Evolutionary conservation across 352 stramenopile species (phyloP), one percentile per base, ranked within the genome.

Genomic region (Globisporangium solare): DNA sequence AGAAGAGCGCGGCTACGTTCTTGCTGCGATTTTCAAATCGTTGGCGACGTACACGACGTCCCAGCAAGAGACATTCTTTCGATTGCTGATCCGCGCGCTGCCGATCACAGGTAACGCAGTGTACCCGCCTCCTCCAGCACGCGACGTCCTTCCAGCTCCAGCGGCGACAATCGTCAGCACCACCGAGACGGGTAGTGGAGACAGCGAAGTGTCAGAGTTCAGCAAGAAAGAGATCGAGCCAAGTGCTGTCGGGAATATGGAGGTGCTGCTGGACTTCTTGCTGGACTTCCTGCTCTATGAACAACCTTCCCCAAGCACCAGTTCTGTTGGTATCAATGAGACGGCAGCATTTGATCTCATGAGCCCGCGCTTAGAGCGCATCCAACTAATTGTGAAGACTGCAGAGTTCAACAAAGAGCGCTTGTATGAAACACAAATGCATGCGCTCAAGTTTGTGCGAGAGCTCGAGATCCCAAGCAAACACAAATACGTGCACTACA

Each of bases 271-370:
- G 42, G 83, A 90, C 49, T 91, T 91, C 49, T 51, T 89, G 11
- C 58, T 93, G 24, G 83, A 93, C 56, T 55, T 93, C 12, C 56
- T 89, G 11, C 59, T 91, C 14, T 83, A 77, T 61, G 76, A 85
- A 31, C 41, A 56, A n/a, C 62, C 67, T 11, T 66, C 51, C 12
- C 43, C 32, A 0, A 50, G 57, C 4, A 60, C 51, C 1, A 61
- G 53, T 14, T 48, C 57, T n/a, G n/a, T 46, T 1, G 21, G 45
- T 13, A 32, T 35, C 1, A 57, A 63, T 11, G 50, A 64, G 12
- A 37, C 47, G 0, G 49, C 60, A 0, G 39, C 63, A 12, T 86
- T 74, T 59, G 80, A 78, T 1, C 66, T 89, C 35, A 71, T 76
- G 64, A 49, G 56, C 0, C 52, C 70, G 6, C 75, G 83, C 8